A percentile compares a stretch with the other conserved stretches of the same genome.
Conservation (phyloP, 495 filamentous ascomycete species). For the Talaromyces nanjingensis region DNA sequence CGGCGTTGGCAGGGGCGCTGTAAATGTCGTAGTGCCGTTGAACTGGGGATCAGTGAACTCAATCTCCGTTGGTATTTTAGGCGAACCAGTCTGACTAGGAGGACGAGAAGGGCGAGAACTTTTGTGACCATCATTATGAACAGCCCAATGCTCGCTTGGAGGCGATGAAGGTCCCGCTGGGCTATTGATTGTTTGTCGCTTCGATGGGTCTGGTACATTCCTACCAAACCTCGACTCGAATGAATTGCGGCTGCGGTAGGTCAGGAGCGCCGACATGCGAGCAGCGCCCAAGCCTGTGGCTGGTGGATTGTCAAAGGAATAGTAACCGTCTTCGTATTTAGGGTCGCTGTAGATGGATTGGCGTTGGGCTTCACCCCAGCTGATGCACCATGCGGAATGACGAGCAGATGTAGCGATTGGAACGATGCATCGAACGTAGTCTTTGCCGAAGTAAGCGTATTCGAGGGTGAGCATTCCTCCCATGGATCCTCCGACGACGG, state of each 20-base stretch:
- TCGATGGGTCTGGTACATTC: constrained; percentile 80
- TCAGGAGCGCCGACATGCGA: constrained; percentile 92
- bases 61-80: constrained; percentile 20
- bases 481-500: constrained; percentile 94
- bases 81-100: constrained; percentile 30
- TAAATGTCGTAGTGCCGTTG: constrained; percentile 54
- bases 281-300: constrained; percentile 83
- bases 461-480: constrained; percentile 96
- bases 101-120: constrained; percentile 33
- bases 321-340: constrained; percentile 97
- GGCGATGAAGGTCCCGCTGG: constrained; percentile 54
- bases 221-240: constrained; percentile 93
- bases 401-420: constrained; percentile 92
- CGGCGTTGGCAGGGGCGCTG: constrained; percentile 22
- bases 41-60: constrained; percentile 70
- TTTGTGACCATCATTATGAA: constrained; percentile 93
- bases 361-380: constrained; percentile 95
- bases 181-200: constrained; percentile 70
- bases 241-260: constrained; percentile 92
- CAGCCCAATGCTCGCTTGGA: constrained; percentile 78
- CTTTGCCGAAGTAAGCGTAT: constrained; percentile 92
- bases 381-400: constrained; percentile 98
- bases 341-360: constrained; percentile 98
- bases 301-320: constrained; percentile 75
- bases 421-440: constrained; percentile 86